Evolutionary conservation across 2,329 filamentous ascomycete species (phyloP).

Genomic region (Aspergillus fumigatiaffinis): DNA sequence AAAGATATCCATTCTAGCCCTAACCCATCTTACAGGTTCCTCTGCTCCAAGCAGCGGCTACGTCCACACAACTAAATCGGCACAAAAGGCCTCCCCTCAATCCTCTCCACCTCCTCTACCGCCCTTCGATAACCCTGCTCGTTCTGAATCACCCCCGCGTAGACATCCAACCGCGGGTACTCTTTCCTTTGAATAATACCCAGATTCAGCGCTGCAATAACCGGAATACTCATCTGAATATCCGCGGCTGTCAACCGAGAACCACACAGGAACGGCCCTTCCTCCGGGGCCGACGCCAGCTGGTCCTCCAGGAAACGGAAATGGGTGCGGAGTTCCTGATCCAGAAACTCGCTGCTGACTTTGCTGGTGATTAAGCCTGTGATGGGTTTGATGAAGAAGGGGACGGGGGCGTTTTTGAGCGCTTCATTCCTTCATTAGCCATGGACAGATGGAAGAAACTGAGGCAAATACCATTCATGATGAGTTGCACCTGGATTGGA

Average conservation of each 20-base stretch:
- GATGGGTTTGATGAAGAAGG: slow-evolving; percentile 67
- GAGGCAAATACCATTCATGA: slow-evolving; percentile 53
- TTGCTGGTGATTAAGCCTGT: slow-evolving; percentile 51
- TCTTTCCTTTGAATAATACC: not conserved
- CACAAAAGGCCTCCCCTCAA: not conserved
- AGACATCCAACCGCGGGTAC: not conserved
- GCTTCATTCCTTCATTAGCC: not conserved
- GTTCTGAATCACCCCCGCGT: not conserved
- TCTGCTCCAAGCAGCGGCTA: no score
- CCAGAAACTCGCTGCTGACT: slow-evolving; percentile 38
- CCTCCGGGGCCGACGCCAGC: slow-evolving; percentile 38
- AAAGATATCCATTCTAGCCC: no score
- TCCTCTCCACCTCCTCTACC: not conserved
- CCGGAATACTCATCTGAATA: slow-evolving; percentile 46
- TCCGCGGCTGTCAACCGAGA: slow-evolving; percentile 43
- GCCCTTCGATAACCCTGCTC: not conserved
- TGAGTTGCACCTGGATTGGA: slow-evolving; percentile 59
- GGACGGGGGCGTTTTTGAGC: slow-evolving; percentile 53
- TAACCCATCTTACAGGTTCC: no score
- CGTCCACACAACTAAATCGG: not conserved
- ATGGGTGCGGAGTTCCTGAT: slow-evolving; percentile 38
- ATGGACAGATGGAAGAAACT: not conserved
- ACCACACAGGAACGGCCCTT: slow-evolving; percentile 42
- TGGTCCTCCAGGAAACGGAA: slow-evolving; percentile 44
- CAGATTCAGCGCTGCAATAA: slow-evolving; percentile 33